Evolutionary conservation across 176 grass and related monocot genomes (phyloP).

Genomic region (Echinochloa phyllopogon): DNA sequence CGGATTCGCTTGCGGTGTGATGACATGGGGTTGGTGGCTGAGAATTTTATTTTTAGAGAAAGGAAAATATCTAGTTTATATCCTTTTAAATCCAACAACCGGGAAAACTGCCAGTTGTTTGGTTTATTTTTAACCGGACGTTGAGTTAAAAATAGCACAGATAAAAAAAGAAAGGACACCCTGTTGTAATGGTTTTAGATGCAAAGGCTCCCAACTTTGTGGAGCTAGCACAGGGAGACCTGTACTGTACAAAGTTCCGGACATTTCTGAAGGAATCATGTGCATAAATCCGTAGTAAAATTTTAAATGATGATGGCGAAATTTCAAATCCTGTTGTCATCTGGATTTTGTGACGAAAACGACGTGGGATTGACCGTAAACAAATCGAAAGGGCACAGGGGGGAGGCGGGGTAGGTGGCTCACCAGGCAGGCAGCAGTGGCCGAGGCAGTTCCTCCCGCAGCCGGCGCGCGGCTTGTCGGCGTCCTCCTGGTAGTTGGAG

Average conservation of each 20-base stretch:
- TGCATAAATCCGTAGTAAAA: neutral
- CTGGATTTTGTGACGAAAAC: slow-evolving; percentile 12
- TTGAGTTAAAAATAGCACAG: neutral
- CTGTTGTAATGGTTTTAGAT: neutral
- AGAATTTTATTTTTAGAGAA: neutral
- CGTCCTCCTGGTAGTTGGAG: slow-evolving; percentile 90
- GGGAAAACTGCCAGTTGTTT: neutral
- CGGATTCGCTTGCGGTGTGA: neutral
- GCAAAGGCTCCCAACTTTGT: slow-evolving; percentile 25
- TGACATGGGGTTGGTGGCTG: too few species aligned
- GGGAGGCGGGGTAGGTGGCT: neutral
- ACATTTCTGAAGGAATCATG: neutral
- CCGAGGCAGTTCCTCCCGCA: slow-evolving; percentile 93
- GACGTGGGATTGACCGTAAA: neutral
- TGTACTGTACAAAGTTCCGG: neutral
- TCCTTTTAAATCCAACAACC: slow-evolving; percentile 25
- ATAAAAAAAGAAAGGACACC: neutral
- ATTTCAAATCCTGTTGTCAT: too few species aligned
- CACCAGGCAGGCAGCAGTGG: slow-evolving; percentile 90
- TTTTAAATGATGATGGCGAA: too few species aligned
- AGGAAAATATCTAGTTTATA: neutral
- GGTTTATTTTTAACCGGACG: neutral
- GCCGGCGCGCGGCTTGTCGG: slow-evolving; percentile 42
- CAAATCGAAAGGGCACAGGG: neutral
- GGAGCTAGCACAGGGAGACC: neutral